Evolutionary conservation across 495 filamentous ascomycete species (phyloP).

Genomic region (Neurospora sp.): DNA sequence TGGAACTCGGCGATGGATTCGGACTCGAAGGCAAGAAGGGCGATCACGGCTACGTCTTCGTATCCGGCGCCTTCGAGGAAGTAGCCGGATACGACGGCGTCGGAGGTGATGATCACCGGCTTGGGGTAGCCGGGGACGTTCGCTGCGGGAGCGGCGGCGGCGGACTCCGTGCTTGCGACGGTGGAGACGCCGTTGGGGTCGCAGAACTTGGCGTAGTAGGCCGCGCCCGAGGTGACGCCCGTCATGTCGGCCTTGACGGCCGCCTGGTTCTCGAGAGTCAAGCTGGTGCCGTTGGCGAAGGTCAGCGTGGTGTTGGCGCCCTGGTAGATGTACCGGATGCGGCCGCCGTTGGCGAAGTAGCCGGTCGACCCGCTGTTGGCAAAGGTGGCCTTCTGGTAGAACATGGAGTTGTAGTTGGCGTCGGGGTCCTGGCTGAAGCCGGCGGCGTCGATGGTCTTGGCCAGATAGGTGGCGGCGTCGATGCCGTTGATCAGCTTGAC

Average conservation of each 20-base stretch:
- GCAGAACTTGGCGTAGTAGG: slow-evolving; percentile 15
- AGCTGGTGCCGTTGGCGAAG: slow-evolving; percentile 10
- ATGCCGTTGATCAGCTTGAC: slow-evolving; percentile 23
- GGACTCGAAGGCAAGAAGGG: slow-evolving; percentile 12
- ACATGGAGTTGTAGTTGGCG: slow-evolving; percentile 23
- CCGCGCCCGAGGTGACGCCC: slow-evolving; percentile 3
- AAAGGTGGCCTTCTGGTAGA: slow-evolving; percentile 5
- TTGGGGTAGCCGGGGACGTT: slow-evolving; percentile 38
- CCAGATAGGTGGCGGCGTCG: slow-evolving; percentile 16
- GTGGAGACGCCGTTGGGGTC: not conserved
- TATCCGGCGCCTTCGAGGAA: slow-evolving; percentile 32
- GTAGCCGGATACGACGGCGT: slow-evolving; percentile 38
- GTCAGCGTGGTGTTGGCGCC: slow-evolving; percentile 17
- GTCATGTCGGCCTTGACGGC: slow-evolving; percentile 8
- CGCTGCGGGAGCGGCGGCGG: not conserved
- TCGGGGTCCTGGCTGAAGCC: slow-evolving; percentile 21
- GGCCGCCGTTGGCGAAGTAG: slow-evolving; percentile 9
- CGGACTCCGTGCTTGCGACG: not conserved
- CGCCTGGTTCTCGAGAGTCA: slow-evolving; percentile 9
- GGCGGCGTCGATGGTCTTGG: slow-evolving; percentile 7
- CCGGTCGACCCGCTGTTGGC: not conserved
- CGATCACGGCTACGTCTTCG: slow-evolving; percentile 28
- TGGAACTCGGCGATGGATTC: slow-evolving; percentile 24
- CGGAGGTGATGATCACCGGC: slow-evolving; percentile 31
- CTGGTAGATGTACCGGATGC: slow-evolving; percentile 7